Evolutionary conservation across 441 rosid genomes (phyloP), one percentile per base, ranked within the genome.

Genomic region (Heliophila coronopifolia): DNA sequence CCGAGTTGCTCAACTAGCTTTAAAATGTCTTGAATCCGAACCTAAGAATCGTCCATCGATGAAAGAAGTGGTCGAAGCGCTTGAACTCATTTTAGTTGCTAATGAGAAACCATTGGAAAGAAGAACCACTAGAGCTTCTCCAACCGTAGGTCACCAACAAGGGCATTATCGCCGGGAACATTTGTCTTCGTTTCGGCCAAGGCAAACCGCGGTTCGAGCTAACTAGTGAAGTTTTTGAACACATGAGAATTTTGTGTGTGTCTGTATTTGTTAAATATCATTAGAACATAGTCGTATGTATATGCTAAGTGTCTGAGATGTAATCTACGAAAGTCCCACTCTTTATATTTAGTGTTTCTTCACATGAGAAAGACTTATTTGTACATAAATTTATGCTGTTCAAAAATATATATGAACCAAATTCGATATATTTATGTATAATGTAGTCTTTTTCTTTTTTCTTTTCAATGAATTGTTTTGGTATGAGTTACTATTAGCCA

Each of bases 41-140:
- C 95, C 74, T 2, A 80, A 71, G 65, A 38, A 74, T 54, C 84
- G 96, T 7, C 98, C 98, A 9, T 65, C 81, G 0, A 90, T 90
- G 98, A 76, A 65, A 61, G 80, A 78, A 61, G 94, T 86, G 20
- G 66, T 80, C 44, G 80, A 74, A 30, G 63, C 67, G 1, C 61
- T 91, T 13, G 83, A 77, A 63, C 78, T 39, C 58, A 63, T 89
- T 3, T 75, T 73, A 55, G 61, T 83, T 7, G 57, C 65, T 7
- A 71, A 67, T 12, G 90, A 76, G 41, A 73, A 56, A 25, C 63
- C 75, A 12, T 44, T 28, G 38, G 76, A 76, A 61, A 69, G 77
- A 17, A 69, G 75, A 56, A 59, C 68, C 59, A 38, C 22, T 36
- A 75, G 73, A 41, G 33, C 77, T 27, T 50, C 58, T 3, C 37